These are phyloP conservation scores for Cupressus sempervirens DNA, from an alignment of 75 land plant genomes.

Conservation along the genomic window DNA sequence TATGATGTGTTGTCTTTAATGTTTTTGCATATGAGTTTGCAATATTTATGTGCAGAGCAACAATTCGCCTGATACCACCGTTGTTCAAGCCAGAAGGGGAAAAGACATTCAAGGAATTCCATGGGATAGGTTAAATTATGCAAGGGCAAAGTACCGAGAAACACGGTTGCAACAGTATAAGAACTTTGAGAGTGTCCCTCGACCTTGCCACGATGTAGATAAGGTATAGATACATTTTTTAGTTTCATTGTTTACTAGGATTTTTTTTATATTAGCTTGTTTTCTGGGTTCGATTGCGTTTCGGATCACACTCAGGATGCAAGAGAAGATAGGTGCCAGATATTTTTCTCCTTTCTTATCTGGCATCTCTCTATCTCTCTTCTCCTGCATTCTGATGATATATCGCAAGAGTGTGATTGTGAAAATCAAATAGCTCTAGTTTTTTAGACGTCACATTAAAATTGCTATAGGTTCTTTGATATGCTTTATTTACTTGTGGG, in stretches of 20 bases:
- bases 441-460: not conserved
- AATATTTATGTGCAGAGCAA: conserved; percentile 21
- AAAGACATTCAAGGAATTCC: conserved; percentile 97
- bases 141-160: conserved; percentile 81
- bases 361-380: too few species aligned
- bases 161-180: conserved; percentile 76
- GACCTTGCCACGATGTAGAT: conserved; percentile 46
- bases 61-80: conserved; percentile 73
- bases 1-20: not conserved
- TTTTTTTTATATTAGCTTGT: too few species aligned
- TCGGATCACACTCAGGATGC: too few species aligned
- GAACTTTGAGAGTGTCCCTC: conserved; percentile 66
- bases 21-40: not conserved
- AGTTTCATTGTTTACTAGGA: not conserved
- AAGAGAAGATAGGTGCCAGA: too few species aligned
- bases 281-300: too few species aligned
- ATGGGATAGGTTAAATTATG: conserved; percentile 76
- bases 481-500: not conserved
- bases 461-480: not conserved
- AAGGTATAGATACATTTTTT: conserved; percentile 39
- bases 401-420: too few species aligned
- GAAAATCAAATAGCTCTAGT: too few species aligned
- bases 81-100: conserved; percentile 76
- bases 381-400: too few species aligned
- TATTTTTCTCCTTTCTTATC: too few species aligned